These are phyloP conservation scores for Plantago ovata DNA, from an alignment of 257 asterid genomes.

Conservation along the genomic window DNA sequence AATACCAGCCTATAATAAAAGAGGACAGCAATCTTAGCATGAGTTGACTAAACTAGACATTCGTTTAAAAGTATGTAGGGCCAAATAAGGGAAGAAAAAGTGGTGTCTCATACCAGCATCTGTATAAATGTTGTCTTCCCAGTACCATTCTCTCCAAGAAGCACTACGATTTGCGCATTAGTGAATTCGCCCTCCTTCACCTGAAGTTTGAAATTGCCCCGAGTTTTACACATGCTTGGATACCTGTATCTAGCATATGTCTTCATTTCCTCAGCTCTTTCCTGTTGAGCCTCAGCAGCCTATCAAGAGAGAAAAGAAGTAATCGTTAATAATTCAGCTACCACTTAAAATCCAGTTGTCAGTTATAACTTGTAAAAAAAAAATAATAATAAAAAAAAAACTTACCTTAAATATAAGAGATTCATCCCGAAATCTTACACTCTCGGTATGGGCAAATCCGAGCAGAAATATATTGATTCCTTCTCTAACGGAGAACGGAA, in stretches of 20 bases:
- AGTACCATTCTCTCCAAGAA: constrained; percentile 99
- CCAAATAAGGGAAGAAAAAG: neutral
- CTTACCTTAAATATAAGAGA: constrained; percentile 64
- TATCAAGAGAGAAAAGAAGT: constrained; percentile 21
- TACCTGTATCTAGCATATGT: constrained; percentile 81
- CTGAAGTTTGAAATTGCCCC: constrained; percentile 87
- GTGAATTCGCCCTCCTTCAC: constrained; percentile 96
- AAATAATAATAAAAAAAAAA: constrained; percentile 4
- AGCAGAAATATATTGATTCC: constrained; percentile 69
- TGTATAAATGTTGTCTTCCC: constrained; percentile 97
- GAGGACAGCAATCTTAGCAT: constrained; percentile 3
- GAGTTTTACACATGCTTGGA: constrained; percentile 92
- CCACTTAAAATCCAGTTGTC: constrained; percentile 2
- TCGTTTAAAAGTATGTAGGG: neutral
- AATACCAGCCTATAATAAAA: constrained; percentile 78
- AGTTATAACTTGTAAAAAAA: too few relatives aligned
- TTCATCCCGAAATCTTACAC: constrained; percentile 66
- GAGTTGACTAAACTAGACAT: constrained; percentile 4
- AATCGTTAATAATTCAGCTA: constrained; percentile 9
- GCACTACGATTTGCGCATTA: constrained; percentile 94
- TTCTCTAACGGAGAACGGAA: constrained; percentile 73
- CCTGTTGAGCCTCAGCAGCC: constrained; percentile 95
- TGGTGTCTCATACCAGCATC: constrained; percentile 61
- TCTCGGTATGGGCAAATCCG: constrained; percentile 76
- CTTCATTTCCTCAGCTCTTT: constrained; percentile 83